Base-by-base conservation (phyloP, 2,329 filamentous ascomycete genomes). In the Daldinia sp. region DNA sequence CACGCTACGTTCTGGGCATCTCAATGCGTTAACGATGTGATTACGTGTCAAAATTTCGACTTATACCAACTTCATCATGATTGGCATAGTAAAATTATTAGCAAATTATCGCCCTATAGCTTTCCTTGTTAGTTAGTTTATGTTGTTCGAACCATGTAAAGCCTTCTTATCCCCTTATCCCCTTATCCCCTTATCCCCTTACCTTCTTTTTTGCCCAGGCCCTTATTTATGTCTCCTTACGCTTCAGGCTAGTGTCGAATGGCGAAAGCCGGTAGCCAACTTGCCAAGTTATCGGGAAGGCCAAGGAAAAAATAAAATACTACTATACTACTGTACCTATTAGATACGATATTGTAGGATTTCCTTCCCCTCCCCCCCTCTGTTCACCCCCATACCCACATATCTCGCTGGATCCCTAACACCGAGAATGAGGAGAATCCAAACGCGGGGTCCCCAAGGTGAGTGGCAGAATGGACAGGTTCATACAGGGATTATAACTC, bases 391-490 rank as follows among this genome's bases (percentile, higher is more conserved):
- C 13, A 44, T 55, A 37, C 56, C 26, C 60, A n/a, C 44, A 28
- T 53, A 57, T 15, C 48, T 48, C 42, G 28, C 33, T 42, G 39
- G 53, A 53, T 66, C 63, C 50, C 53, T 54, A 48, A 39, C 42
- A 51, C 53, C 54, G 55, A 56, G 56, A 67, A 44, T 26, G 59
- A 60, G 26, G 51, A 53, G 59, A 57, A 56, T 18, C 51, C 18
- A 60, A 50, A 66, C 62, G 68, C 62, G 68, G 68, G 65, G 65
- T 42, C 68, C 65, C 68, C 65, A 48, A 53, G 58, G 30, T 37
- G 46, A 23, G 20, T 23, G 20, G 20, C 20, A 23, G 20, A 39
- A 39, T 33, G 26, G 15, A 13, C n/a, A 51, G 15, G 6, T 15
- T 35, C 3, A 5, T 54, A 37, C 33, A n/a, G 20, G 51, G 51